Evolutionary conservation across 2,329 filamentous ascomycete genomes (phyloP).

Genomic region (Alternaria dauci): DNA sequence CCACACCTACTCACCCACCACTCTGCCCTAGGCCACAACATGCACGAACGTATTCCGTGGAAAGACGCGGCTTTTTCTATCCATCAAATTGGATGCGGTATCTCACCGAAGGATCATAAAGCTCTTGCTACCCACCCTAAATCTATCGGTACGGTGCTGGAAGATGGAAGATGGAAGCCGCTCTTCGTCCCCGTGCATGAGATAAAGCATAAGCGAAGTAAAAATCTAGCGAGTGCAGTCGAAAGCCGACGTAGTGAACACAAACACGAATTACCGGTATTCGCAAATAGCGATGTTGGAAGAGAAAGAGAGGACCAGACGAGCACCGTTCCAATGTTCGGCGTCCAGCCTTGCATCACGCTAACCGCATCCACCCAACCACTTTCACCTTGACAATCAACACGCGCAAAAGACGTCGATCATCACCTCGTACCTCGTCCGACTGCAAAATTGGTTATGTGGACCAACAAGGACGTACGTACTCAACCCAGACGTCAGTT

Average conservation of each 20-base stretch:
- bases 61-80: neutral
- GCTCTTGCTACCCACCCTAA: neutral
- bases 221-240: neutral
- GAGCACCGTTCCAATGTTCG: neutral
- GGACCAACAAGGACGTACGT: neutral
- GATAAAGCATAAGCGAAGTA: neutral
- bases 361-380: neutral
- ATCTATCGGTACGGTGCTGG: too few species aligned
- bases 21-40: neutral
- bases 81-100: neutral
- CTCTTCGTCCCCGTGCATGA: neutral
- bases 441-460: neutral
- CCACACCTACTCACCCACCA: neutral
- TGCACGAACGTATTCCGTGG: neutral
- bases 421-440: neutral
- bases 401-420: neutral
- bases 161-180: neutral
- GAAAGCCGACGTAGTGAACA: neutral
- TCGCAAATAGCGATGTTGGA: neutral
- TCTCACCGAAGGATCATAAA: neutral
- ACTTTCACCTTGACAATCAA: constrained; percentile 3
- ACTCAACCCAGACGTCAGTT: neutral
- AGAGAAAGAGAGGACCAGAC: neutral
- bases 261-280: neutral
- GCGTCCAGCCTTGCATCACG: neutral